Evolutionary conservation across 2,329 filamentous ascomycete genomes (phyloP).

Genomic region (Exophiala oligosperma): DNA sequence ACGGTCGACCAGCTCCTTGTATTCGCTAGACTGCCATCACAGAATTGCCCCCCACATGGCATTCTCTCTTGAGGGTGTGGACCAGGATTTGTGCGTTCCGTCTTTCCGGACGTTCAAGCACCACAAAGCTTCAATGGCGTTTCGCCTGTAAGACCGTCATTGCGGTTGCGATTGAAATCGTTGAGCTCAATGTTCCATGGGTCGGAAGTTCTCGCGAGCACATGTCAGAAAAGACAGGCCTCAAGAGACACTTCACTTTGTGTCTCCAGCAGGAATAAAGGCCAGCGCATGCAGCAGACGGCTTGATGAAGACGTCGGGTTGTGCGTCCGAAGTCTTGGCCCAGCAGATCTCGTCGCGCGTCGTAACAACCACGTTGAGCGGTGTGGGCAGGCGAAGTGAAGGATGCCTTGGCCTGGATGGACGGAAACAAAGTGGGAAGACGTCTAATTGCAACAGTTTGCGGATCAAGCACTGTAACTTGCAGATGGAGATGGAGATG

Average conservation of each 20-base stretch:
- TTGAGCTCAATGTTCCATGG: not conserved
- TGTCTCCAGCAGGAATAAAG: conserved; percentile 2
- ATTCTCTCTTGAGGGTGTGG: not conserved
- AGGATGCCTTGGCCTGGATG: not conserved
- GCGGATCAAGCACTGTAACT: no score
- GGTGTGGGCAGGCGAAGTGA: not conserved
- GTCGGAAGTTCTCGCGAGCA: not conserved
- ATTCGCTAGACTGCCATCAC: not conserved
- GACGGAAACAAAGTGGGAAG: not conserved
- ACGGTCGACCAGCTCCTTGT: no score
- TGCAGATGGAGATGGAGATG: no score
- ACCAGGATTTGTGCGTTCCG: not conserved
- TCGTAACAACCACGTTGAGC: not conserved
- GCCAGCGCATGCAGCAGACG: conserved; percentile 18
- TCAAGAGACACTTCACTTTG: not conserved
- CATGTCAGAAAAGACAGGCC: not conserved
- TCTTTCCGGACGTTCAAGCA: not conserved
- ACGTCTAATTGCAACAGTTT: not conserved
- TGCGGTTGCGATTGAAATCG: not conserved
- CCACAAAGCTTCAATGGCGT: not conserved
- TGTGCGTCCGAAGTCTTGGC: conserved; percentile 1
- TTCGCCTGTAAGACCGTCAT: not conserved
- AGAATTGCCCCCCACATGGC: not conserved
- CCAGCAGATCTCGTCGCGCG: not conserved
- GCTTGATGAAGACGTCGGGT: not conserved